Percentiles rank a stretch among this genome's conserved stretches.
phyloP scores from a whole-genome alignment of 2,329 filamentous ascomycete genomes.

The Fusarium sp. region DNA sequence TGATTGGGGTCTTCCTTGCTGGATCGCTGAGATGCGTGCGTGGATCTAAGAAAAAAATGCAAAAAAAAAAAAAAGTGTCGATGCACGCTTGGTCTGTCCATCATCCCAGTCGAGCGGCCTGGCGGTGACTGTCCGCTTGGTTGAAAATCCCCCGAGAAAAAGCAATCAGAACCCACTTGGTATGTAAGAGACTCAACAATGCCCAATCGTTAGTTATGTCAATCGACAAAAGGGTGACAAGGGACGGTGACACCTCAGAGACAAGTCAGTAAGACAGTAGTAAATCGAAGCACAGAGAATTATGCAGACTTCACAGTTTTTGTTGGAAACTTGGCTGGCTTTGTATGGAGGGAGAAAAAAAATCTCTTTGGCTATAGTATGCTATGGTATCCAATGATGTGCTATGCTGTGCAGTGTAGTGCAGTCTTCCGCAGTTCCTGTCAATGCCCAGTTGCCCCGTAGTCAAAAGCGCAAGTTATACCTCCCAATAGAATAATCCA shows the following conservation, averaged over 20 bases:
- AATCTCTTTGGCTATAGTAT: conserved; percentile 46
- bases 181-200: conserved; percentile 5
- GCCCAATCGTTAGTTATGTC: conserved; percentile 8
- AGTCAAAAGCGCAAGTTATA: conserved; percentile 36
- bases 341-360: conserved; percentile 42
- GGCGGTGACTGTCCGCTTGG: conserved; percentile 27
- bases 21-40: conserved; percentile 2
- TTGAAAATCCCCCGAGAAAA: conserved; percentile 36
- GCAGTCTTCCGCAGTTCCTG: conserved; percentile 48
- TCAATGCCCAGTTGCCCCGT: conserved; percentile 36
- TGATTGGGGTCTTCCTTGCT: conserved; percentile 1
- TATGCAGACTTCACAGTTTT: conserved; percentile 11
- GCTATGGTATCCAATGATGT: conserved; percentile 47
- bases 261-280: neutral
- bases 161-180: conserved; percentile 30
- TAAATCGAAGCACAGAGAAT: conserved; percentile 17
- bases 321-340: conserved; percentile 29
- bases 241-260: conserved; percentile 4
- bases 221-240: conserved; percentile 10
- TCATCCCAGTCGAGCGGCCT: conserved; percentile 24
- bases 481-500: conserved; percentile 40
- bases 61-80: conserved; percentile 9
- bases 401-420: conserved; percentile 45
- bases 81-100: conserved; percentile 13
- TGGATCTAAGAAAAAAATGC: conserved; percentile 9